Evolutionary conservation across 2,329 filamentous ascomycete genomes (phyloP), one percentile per base, ranked within the genome.

Genomic region (Microcyclosporella mali): DNA sequence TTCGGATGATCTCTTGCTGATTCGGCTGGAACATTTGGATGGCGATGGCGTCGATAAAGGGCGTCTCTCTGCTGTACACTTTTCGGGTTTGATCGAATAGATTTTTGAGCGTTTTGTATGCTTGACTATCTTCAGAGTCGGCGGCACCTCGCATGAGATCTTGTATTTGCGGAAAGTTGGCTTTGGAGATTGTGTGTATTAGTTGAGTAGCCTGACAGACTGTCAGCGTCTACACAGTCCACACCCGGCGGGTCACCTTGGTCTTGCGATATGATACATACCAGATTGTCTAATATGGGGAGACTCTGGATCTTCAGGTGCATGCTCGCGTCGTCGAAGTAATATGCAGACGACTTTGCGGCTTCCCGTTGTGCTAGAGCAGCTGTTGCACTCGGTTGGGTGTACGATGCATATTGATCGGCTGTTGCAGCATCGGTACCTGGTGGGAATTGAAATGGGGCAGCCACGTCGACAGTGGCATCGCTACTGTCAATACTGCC

Each of bases 1-100:
- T 81, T 42, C 77, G 71, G 42, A 83, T 75, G 34, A 75, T 74
- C 44, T 77, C 76, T 31, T 79, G 66, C 54, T 82, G 77, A 3
- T 50, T 53, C 7, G 61, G 58, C 31, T 61, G 56, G 46, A 62
- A 61, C 51, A 62, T 58, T 29, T 63, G 61, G 33, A 63, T 58
- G n/a, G 60, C 56, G n/a, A 62, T 57, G 16, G 61, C 58, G 41
- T 64, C 60, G 53, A 65, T 65, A 50, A 82, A 82, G 0, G 74
- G 71, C 27, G 73, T 69, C 38, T 73, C 73, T 25, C 72, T 66
- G 12, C 68, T 75, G 57, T 81, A 81, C 2, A 81, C 71, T 47
- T 77, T 74, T 50, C 81, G 79, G 0, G 77, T 79, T 49, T 81
- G 76, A 46, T 81, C 76, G 50, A 82, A 82, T 6, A 81, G 66